These are phyloP conservation scores for Podila horticola DNA, from an alignment of 192 early-diverging fungal genomes.

Conservation along the genomic window DNA sequence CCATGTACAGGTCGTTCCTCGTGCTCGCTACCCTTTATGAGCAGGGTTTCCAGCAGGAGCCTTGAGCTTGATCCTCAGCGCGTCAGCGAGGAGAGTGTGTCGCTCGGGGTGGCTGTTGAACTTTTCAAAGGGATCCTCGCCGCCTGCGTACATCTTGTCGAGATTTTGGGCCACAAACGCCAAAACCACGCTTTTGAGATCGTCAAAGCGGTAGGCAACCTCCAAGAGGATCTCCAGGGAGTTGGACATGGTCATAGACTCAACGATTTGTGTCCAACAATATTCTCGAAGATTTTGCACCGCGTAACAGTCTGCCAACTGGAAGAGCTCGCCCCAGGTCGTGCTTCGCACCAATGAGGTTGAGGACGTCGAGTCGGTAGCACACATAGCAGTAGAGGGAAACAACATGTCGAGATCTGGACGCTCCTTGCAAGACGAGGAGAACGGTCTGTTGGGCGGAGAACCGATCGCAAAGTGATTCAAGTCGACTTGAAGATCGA, in stretches of 20 bases:
- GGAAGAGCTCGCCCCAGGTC: not conserved
- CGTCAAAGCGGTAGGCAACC: not conserved
- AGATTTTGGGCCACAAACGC: not conserved
- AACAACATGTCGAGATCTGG: not conserved
- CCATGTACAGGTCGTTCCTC: too few species aligned
- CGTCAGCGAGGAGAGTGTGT: not conserved
- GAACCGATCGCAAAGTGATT: not conserved
- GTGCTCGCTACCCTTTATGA: too few species aligned
- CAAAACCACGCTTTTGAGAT: not conserved
- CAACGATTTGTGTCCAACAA: not conserved
- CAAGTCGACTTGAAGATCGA: not conserved
- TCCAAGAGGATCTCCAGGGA: not conserved
- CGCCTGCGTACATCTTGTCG: not conserved
- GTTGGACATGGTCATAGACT: not conserved
- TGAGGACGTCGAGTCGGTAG: too few species aligned
- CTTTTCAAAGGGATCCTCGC: not conserved
- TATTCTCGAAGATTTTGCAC: not conserved
- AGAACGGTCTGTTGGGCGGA: not conserved
- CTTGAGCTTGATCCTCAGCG: not conserved
- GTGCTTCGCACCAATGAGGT: not conserved
- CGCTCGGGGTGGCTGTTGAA: not conserved
- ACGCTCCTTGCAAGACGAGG: too few species aligned
- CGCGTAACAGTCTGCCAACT: not conserved
- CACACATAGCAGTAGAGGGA: too few species aligned
- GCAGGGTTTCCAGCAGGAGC: too few species aligned